Evolutionary conservation across 169 alveolate species (phyloP).

Genomic region (Plasmodium knowlesi): DNA sequence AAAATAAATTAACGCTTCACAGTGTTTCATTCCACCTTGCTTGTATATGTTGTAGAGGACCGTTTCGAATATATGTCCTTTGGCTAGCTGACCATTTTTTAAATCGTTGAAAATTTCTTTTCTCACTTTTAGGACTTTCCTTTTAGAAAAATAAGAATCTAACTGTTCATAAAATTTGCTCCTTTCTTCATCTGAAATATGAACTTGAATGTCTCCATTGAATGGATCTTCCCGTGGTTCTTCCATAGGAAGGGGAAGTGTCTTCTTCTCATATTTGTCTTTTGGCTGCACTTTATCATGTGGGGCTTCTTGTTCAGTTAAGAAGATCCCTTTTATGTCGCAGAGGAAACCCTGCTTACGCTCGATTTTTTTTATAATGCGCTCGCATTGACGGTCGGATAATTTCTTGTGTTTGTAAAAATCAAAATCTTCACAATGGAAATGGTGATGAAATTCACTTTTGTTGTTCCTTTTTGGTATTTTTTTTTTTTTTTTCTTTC

Average conservation of each 20-base stretch:
- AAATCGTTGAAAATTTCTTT: conserved; percentile 26
- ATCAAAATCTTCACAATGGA: conserved; percentile 30
- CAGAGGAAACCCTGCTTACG: conserved; percentile 32
- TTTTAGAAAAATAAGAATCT: conserved; percentile 35
- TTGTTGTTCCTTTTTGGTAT: not conserved
- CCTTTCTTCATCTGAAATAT: conserved; percentile 26
- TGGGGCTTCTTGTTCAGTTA: conserved; percentile 3
- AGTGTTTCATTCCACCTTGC: conserved; percentile 13
- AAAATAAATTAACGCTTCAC: conserved; percentile 63
- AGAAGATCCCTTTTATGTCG: conserved; percentile 20
- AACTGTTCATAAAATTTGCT: conserved; percentile 27
- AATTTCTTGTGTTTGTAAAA: conserved; percentile 36
- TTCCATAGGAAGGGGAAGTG: not conserved
- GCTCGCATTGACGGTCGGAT: conserved; percentile 45
- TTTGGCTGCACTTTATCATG: not conserved
- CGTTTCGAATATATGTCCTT: conserved; percentile 3
- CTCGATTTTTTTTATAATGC: conserved; percentile 34
- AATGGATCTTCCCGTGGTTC: not conserved
- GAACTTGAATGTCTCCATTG: not conserved
- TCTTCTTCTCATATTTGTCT: not conserved
- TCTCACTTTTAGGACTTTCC: conserved; percentile 35
- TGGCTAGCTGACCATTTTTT: not conserved
- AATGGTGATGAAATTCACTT: conserved; percentile 39
- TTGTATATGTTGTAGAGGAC: conserved; percentile 31
- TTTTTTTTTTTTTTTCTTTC: not conserved